These are phyloP conservation scores for Cetradonia linearis DNA, from an alignment of 495 filamentous ascomycete species.

Conservation along the genomic window DNA sequence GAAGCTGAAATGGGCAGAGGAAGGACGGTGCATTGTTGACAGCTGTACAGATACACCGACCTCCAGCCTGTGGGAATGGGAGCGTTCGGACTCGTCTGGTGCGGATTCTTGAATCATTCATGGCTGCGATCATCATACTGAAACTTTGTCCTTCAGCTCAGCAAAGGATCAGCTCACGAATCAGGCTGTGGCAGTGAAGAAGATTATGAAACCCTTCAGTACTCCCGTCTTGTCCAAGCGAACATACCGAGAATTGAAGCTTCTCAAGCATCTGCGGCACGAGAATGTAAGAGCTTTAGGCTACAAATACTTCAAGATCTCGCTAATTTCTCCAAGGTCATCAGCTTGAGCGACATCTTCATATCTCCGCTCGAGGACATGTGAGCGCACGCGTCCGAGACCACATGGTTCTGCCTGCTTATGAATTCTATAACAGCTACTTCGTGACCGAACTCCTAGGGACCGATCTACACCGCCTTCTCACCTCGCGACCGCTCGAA, in stretches of 20 bases:
- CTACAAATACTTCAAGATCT: neutral
- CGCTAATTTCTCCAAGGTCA: constrained; percentile 54
- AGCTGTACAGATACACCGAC: constrained; percentile 71
- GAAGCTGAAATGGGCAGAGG: constrained; percentile 1
- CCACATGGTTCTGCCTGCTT: constrained; percentile 25
- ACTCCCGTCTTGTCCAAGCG: constrained; percentile 94
- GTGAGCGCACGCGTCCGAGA: constrained; percentile 39
- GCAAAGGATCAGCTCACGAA: constrained; percentile 94
- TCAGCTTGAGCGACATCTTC: constrained; percentile 97
- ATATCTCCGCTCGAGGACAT: constrained; percentile 98
- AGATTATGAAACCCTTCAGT: constrained; percentile 99
- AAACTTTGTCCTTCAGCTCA: constrained; percentile 49
- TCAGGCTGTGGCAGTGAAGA: constrained; percentile 95
- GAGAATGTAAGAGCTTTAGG: constrained; percentile 65
- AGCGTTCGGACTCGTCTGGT: constrained; percentile 97
- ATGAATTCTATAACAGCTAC: constrained; percentile 50
- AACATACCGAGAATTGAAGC: constrained; percentile 94
- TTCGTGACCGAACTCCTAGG: constrained; percentile 97
- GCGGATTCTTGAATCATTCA: constrained; percentile 23
- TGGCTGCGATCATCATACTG: constrained; percentile 19
- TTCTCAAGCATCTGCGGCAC: constrained; percentile 90
- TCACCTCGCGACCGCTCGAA: constrained; percentile 91
- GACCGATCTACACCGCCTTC: constrained; percentile 88
- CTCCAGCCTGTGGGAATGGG: constrained; percentile 98
- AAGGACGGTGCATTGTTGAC: constrained; percentile 21